Base-by-base conservation (phyloP, 768 basidiomycete species). In the Pulveroboletus frians region DNA sequence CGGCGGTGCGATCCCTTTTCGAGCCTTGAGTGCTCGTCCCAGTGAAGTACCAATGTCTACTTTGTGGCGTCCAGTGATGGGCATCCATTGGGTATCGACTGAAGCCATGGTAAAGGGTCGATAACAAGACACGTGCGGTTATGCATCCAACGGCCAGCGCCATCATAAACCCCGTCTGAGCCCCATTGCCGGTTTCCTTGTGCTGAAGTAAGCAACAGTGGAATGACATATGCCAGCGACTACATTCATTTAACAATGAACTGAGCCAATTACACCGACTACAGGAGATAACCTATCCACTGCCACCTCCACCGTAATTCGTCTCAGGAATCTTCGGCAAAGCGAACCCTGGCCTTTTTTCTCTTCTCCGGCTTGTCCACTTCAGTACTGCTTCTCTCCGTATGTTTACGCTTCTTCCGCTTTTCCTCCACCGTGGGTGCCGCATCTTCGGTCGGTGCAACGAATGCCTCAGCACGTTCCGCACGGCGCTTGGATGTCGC, bases 381-480 rank as follows among this genome's bases (percentile, higher is more conserved):
- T 45, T 59, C 66, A 26, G n/a, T 1, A 13, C 69, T 75, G 50
- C 68, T 68, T 21, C 69, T 60, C 48, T 76, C 72, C 42, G 72
- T 76, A 56, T 74, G 76, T 48, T 66, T 69, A 41, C 70, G 80
- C 55, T 71, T 73, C 66, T 78, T 80, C 63, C 78, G 78, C 64
- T 86, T 92, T 65, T 92, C 85, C 64, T 86, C 85, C 14, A 92
- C 81, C 1, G 83, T 85, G 1, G 80, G 81, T 20, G 76, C 87
- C 2, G 77, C 78, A 18, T 72, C 71, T 66, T 99, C 95, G n/a
- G 70, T 75, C 2, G 96, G 96, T 2, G 93, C 90, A 39, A 93
- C 75, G 48, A 89, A 98, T 1, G 80, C 90, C 67, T 92, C 85
- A 46, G 90, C 89, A 18, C 96, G 84, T 65, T 89, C 83, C 20